These are phyloP conservation scores for Triticum dicoccoides DNA, from an alignment of 176 grass and related monocot genomes.

Conservation along the genomic window DNA sequence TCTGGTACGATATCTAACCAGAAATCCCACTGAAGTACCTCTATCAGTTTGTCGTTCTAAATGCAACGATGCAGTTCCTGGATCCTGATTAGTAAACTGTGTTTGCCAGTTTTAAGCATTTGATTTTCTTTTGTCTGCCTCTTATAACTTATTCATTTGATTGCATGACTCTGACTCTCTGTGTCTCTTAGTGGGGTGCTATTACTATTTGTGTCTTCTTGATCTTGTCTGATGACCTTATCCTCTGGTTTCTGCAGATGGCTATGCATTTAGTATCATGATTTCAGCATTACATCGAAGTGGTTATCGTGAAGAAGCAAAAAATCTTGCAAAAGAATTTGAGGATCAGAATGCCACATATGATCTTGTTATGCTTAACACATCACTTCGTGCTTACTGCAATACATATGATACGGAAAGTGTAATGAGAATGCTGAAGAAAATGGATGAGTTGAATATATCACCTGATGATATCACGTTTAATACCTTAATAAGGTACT, in stretches of 20 bases:
- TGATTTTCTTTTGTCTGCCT: constrained; percentile 15
- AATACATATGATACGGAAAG: constrained; percentile 82
- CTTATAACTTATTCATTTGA: constrained; percentile 7
- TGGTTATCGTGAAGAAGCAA: constrained; percentile 70
- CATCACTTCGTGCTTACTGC: constrained; percentile 83
- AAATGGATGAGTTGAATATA: constrained; percentile 83
- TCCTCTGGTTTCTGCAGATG: constrained; percentile 69
- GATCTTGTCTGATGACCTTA: constrained; percentile 4
- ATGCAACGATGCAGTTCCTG: not conserved
- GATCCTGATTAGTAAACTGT: not conserved
- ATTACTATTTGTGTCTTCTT: constrained; percentile 15
- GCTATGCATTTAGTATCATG: constrained; percentile 93
- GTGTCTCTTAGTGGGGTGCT: not conserved
- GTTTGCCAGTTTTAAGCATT: not conserved
- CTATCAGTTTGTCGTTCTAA: constrained; percentile 22
- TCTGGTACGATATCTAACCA: constrained; percentile 48
- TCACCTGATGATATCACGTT: constrained; percentile 88
- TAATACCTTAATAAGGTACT: constrained; percentile 95
- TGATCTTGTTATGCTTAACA: constrained; percentile 96
- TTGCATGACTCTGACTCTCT: not conserved
- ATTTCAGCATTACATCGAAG: constrained; percentile 84
- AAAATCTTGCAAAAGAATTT: constrained; percentile 88
- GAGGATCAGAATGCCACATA: constrained; percentile 67
- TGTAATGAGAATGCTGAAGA: constrained; percentile 84
- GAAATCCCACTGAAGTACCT: not conserved